These are phyloP conservation scores for Aphanocladium album DNA, from an alignment of 2,329 filamentous ascomycete genomes.

Conservation along the genomic window DNA sequence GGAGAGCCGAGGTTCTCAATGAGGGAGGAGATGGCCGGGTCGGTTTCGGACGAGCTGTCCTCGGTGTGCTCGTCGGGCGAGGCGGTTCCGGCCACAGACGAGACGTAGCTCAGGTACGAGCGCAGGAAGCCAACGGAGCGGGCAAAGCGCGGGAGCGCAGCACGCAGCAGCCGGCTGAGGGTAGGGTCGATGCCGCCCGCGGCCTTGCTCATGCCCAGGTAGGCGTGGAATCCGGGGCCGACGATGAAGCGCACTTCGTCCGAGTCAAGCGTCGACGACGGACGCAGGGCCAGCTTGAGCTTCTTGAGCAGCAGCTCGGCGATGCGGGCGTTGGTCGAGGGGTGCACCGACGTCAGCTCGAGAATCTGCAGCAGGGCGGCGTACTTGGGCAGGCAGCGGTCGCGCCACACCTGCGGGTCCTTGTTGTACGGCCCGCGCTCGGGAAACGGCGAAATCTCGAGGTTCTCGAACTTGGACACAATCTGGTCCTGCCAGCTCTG, in stretches of 20 bases:
- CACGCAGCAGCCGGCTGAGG: conserved; percentile 61
- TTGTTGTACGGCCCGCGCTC: conserved; percentile 59
- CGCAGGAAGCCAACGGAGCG: conserved; percentile 62
- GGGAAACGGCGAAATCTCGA: conserved; percentile 61
- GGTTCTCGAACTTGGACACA: conserved; percentile 60
- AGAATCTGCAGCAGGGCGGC: conserved; percentile 62
- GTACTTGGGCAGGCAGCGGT: conserved; percentile 61
- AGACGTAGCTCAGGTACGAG: conserved; percentile 54
- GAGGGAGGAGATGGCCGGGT: conserved; percentile 59
- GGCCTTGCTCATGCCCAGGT: conserved; percentile 59
- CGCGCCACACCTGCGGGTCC: conserved; percentile 56
- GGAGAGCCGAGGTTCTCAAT: conserved; percentile 69
- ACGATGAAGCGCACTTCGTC: conserved; percentile 68
- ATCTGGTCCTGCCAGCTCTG: conserved; percentile 71
- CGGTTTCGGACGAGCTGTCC: conserved; percentile 41
- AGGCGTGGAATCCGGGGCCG: conserved; percentile 69
- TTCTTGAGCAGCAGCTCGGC: conserved; percentile 61
- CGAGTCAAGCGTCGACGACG: conserved; percentile 53
- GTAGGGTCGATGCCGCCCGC: conserved; percentile 53
- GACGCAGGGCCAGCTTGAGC: conserved; percentile 58
- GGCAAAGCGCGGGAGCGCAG: conserved; percentile 61
- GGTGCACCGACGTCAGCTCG: conserved; percentile 56
- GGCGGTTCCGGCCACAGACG: conserved; percentile 20
- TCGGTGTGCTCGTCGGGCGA: conserved; percentile 14
- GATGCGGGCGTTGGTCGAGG: conserved; percentile 61